Evolutionary conservation across 495 filamentous ascomycete genomes (phyloP), one percentile per base, ranked within the genome.

Genomic region (Daldinia childiae): DNA sequence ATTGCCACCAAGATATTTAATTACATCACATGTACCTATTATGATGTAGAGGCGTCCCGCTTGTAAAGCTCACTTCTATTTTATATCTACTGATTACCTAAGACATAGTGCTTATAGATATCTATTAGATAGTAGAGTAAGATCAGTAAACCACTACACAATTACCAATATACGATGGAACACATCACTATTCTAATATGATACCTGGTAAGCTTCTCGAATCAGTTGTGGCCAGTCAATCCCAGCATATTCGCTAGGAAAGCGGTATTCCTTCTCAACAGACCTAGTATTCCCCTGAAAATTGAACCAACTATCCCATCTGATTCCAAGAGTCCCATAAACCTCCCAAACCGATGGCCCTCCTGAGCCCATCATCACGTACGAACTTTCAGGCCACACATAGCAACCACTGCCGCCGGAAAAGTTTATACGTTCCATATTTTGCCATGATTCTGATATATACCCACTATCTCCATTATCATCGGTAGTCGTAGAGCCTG

Each of bases 141-240:
- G 9, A 4, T 36, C 3, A 3, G 12, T 4, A 14, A 36, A 4
- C 11, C 0, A 0, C 3, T 36, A 36, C 3, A 3, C 6, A 36
- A 12, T 14, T 11, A 14, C 12, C 4, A 8, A 14, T 21, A 12
- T 24, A 48, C 9, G 8, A n/a, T n/a, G n/a, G n/a, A 5, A 24
- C 19, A 24, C 1, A 48, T 9, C 4, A 24, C 11, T 3, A 24
- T 21, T 21, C 19, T 48, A 48, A 11, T 21, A 19, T 45, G 19
- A 29, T 55, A 45, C 5, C 19, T 26, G 17, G 17, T 58, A 65
- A 24, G 27, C 12, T 6, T 58, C 24, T 9, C 12, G 39, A 17
- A 65, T 30, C 30, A 58, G 17, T 12, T 43, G n/a, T 58, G 4
- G 24, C 64, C 64, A 68, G 26, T 68, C 27, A 26, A 68, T 68